Base-by-base conservation (phyloP, 495 filamentous ascomycete species). In the Tuber calosporum region DNA sequence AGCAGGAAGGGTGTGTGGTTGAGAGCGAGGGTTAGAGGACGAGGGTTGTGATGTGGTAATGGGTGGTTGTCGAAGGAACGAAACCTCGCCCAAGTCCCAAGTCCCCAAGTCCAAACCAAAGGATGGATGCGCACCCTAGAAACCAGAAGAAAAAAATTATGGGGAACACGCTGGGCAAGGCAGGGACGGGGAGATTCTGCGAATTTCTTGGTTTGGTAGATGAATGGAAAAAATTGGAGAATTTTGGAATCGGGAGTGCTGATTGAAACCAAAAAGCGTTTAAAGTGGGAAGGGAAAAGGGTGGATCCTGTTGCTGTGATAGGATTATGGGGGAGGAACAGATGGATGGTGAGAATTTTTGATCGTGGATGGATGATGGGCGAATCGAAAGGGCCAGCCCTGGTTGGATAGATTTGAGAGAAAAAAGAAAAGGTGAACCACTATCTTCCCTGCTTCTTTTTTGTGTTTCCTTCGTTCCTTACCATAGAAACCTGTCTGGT, bases 31-130 rank as follows among this genome's bases (percentile, higher is more conserved):
- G 53, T 58, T 58, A 72, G 66, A 53, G 68, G 76, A 77, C 71
- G 67, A 69, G 73, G 75, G 73, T 75, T 77, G 76, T 78, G 76
- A 72, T 62, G 53, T 62, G 53, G 53, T 62, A 62, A 62, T 76
- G 76, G 76, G 78, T 41, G 76, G 82, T 83, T 79, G 83, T 79
- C 80, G 80, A 70, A 82, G 75, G 79, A 74, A 73, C 26, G 15
- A 62, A 62, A 34, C 30, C 30, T 62, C 53, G 11, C 53, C 53
- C 53, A 62, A 62, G 53, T 62, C 53, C 26, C 53, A 62, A 62
- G 53, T 43, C 42, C 42, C 42, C 19, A 43, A 17, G 42, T 62
- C 53, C 53, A 6, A 62, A 34, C 30, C 53, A 3, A 62, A 7
- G 11, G 53, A 62, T 62, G 53, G 53, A 62, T 62, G 53, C 53